Evolutionary conservation across 306 rosid genomes (phyloP).

Genomic region (Cucurbita moschata): DNA sequence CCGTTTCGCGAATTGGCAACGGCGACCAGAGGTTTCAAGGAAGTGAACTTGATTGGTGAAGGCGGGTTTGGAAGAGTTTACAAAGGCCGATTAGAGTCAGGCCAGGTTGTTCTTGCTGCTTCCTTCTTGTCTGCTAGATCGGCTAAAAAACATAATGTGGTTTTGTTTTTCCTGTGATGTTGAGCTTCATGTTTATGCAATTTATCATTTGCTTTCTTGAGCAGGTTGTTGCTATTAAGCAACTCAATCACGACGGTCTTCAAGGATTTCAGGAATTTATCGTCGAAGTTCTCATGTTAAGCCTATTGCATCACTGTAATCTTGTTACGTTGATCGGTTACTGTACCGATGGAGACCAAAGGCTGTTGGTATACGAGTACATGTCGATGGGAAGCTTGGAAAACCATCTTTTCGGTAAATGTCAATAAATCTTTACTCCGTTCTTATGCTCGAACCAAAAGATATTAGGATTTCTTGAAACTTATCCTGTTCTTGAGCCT

Average conservation of each 20-base stretch:
- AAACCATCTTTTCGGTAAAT: constrained; percentile 69
- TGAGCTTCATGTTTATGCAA: background rate
- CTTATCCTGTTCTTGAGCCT: too few species aligned
- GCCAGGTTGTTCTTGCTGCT: constrained; percentile 30
- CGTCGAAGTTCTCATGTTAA: constrained; percentile 90
- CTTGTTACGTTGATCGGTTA: constrained; percentile 82
- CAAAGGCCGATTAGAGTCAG: constrained; percentile 69
- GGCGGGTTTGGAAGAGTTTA: constrained; percentile 95
- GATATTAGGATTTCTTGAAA: too few species aligned
- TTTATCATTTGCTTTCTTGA: background rate
- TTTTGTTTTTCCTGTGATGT: background rate
- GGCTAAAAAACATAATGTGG: too few species aligned
- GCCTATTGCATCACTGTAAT: constrained; percentile 72
- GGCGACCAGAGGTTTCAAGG: constrained; percentile 60
- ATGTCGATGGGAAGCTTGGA: constrained; percentile 77
- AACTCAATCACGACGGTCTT: constrained; percentile 63
- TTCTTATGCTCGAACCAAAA: too few species aligned
- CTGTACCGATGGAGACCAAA: constrained; percentile 95
- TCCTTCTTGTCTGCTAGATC: background rate
- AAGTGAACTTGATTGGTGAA: constrained; percentile 74
- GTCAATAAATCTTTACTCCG: too few species aligned
- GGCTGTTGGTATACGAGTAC: constrained; percentile 76
- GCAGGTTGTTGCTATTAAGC: constrained; percentile 84
- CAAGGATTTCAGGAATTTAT: constrained; percentile 93
- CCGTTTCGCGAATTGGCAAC: constrained; percentile 69